Conservation (phyloP, 1,139 yeast species). For the Candida sp. region DNA sequence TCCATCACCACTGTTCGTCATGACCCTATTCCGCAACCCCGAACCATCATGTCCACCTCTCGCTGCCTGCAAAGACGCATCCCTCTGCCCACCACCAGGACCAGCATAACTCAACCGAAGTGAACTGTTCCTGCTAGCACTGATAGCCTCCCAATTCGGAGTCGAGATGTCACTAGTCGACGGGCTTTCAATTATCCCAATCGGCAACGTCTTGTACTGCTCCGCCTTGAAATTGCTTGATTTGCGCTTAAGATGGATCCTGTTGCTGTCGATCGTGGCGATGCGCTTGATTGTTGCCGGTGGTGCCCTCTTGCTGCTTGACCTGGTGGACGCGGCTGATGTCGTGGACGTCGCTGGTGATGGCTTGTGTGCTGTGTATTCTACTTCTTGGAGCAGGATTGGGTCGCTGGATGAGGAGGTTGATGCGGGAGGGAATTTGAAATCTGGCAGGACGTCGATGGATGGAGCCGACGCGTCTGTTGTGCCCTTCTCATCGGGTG, state of each 20-base stretch:
- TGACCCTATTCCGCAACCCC: background rate
- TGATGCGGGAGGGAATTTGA: conserved; percentile 5
- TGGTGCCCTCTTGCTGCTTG: no score
- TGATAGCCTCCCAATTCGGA: conserved; percentile 38
- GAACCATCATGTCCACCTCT: background rate
- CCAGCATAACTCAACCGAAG: background rate
- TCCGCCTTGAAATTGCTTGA: conserved; percentile 1
- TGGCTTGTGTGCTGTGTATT: background rate
- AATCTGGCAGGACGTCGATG: conserved; percentile 9
- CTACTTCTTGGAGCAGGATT: background rate
- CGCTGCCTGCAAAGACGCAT: background rate
- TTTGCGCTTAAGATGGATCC: conserved; percentile 2
- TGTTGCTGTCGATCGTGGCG: conserved; percentile 11
- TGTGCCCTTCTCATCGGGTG: conserved; percentile 2
- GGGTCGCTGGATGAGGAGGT: background rate
- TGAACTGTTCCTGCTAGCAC: conserved; percentile 15
- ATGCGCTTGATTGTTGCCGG: conserved; percentile 10
- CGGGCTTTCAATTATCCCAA: background rate
- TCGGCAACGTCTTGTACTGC: conserved; percentile 1
- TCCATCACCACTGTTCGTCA: background rate
- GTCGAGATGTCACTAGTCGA: conserved; percentile 14
- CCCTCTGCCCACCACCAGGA: background rate
- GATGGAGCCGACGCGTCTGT: conserved; percentile 4
- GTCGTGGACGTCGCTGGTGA: background rate
- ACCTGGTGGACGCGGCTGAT: no score